A percentile compares a stretch with the other conserved stretches of the same genome.
These are phyloP conservation scores for Lactarius indigo DNA, from an alignment of 768 basidiomycete species.

Conservation along the genomic window DNA sequence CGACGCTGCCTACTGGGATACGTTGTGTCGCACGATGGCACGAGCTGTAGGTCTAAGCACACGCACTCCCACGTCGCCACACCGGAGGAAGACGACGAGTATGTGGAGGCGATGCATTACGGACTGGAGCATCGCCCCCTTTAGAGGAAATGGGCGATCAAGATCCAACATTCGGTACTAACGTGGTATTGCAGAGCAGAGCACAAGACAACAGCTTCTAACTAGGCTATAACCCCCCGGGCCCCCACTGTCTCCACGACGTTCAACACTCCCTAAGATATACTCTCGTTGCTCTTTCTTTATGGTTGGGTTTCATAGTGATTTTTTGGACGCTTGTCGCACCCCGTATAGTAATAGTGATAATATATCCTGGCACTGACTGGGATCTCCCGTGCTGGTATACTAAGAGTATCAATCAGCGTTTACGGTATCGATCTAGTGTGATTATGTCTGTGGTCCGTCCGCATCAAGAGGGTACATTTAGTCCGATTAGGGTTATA, in stretches of 20 bases:
- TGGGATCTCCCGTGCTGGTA: too few relatives aligned
- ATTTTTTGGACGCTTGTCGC: background rate
- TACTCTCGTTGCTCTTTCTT: background rate
- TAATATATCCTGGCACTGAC: too few relatives aligned
- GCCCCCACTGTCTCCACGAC: background rate
- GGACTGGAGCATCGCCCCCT: constrained; percentile 30
- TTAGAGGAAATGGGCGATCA: background rate
- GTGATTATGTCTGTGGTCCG: too few relatives aligned
- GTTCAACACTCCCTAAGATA: background rate
- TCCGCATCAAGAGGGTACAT: too few relatives aligned
- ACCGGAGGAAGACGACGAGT: background rate
- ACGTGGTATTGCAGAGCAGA: background rate
- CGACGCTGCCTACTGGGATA: constrained; percentile 46
- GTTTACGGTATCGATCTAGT: too few relatives aligned
- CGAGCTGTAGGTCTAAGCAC: constrained; percentile 21
- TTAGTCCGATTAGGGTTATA: too few relatives aligned
- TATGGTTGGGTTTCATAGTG: background rate
- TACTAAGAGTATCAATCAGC: too few relatives aligned
- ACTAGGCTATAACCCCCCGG: background rate
- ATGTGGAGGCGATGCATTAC: constrained; percentile 20
- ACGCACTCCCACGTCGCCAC: background rate
- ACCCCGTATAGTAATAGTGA: background rate
- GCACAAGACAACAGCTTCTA: background rate
- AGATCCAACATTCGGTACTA: background rate
- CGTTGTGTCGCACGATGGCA: constrained; percentile 23